Conservation (phyloP, 805 yeast genomes). For the Zygoascus flipseniorum region DNA sequence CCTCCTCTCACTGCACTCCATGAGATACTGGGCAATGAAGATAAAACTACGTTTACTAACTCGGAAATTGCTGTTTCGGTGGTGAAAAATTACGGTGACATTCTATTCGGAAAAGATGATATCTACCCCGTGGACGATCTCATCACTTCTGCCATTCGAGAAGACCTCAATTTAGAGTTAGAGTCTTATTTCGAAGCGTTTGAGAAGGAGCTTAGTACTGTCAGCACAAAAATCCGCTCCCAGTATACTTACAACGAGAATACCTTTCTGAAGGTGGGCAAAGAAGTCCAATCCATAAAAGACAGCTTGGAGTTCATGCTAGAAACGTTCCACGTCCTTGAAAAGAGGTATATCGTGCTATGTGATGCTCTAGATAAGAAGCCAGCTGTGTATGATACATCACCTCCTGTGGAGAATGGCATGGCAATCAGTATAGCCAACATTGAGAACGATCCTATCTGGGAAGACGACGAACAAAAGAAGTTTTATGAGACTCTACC, state of each 20-base stretch:
- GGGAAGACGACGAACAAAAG: conserved; percentile 62
- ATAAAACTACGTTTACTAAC: conserved; percentile 21
- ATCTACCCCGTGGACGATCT: not conserved
- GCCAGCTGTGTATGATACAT: conserved; percentile 28
- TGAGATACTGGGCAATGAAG: conserved; percentile 37
- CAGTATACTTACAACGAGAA: conserved; percentile 37
- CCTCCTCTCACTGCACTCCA: conserved; percentile 37
- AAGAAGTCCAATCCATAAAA: conserved; percentile 36
- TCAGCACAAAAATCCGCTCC: conserved; percentile 31
- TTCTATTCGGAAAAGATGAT: conserved; percentile 3
- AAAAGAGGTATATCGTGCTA: conserved; percentile 35
- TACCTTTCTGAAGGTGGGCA: conserved; percentile 62
- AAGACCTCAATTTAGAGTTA: conserved; percentile 31
- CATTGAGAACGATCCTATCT: conserved; percentile 26
- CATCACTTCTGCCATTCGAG: conserved; percentile 39
- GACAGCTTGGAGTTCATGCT: conserved; percentile 15
- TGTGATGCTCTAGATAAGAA: conserved; percentile 35
- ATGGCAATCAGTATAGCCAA: conserved; percentile 15
- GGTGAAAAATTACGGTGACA: conserved; percentile 53
- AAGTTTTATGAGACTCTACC: conserved; percentile 66
- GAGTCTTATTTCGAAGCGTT: conserved; percentile 44
- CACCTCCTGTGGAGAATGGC: conserved; percentile 21
- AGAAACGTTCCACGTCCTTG: conserved; percentile 33
- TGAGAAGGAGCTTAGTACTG: conserved; percentile 28
- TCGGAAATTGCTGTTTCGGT: conserved; percentile 19